Evolutionary conservation across 305 asterid species (phyloP), one percentile per base, ranked within the genome.

Genomic region (Stenogyne calaminthoides): DNA sequence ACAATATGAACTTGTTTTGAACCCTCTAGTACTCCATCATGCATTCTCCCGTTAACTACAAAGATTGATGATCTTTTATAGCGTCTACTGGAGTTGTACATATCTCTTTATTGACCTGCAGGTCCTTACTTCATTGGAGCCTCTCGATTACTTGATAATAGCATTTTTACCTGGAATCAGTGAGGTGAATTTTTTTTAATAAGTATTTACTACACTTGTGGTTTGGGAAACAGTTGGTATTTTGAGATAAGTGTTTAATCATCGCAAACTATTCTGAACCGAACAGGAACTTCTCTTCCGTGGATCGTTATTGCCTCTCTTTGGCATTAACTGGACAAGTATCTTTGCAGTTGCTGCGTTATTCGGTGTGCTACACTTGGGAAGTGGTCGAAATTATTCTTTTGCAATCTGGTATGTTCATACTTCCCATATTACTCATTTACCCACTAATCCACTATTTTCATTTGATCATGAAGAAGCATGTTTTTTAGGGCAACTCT

Each of bases 381-480:
- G 97, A 70, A 87, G 85, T 78, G 99, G 99, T 69, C 96, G 99
- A 25, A 94, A 87, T 40, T 87, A 85, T 79, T 91, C 98, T 65
- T 94, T 94, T 37, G 91, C 99, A 47, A 67, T 87, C 71, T 91
- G 99, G 99, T 91, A 90, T 25, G 2, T 44, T 7, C 51, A 42
- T 11, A 3, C 36, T 37, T 47, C 14, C 61, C 25, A 16, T 9
- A 18, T 49, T 14, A 39, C 63, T 62, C 42, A 9, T 6, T 36
- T 9, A 6, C 4, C 14, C 15, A 22, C 39, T 22, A 25, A 25
- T 25, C 46, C 14, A 40, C 47, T 40, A 9, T 8, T 2, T 40
- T 19, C 1, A 12, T 4, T 9, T 22, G 54, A 5, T 37, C 11
- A 6, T 59, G 37, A 58, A 71, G 37, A 58, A 71, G 56, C 34